Base-by-base conservation (phyloP, 441 rosid species). In the Aleurites moluccanus region DNA sequence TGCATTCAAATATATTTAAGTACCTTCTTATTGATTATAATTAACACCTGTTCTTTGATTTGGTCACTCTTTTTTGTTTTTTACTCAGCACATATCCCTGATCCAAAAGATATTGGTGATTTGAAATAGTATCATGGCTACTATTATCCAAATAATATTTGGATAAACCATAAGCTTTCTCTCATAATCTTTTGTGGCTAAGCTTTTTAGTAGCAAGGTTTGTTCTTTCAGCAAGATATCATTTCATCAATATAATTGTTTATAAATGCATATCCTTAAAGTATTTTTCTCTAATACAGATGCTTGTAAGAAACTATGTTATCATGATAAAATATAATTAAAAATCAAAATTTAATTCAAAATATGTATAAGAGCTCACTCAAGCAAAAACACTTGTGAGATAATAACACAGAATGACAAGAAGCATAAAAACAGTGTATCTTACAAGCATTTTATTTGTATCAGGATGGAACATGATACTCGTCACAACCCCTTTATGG, bases 401-500 rank as follows among this genome's bases (percentile, higher is more conserved):
- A 14, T 33, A 33, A 53, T 15, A 77, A 33, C 16, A 70, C 4
- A 10, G 10, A 57, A 71, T 38, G 28, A 4, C 14, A 40, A 4
- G 3, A 28, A 72, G 1, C 49, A 66, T 8, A 25, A 65, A 23
- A 56, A 47, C 52, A 16, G 25, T 18, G 16, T 28, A 67, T 86
- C 94, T 84, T 86, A 95, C 99, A 44, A 93, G 88, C 77, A 80
- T 83, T 83, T 80, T 91, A 75, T 77, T 66, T 0, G 83, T 45
- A 75, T 90, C 90, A 38, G 96, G 95, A 88, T 95, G 98, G 83
- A 95, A 95, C 86, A 89, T 78, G 65, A 91, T 47, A 79, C 83
- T 86, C 44, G 91, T 79, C 53, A 93, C 97, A 79, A 95, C 95
- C 44, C 95, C 97, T 78, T 87, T 88, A 83, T 95, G 99, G 50